Conservation (phyloP, 352 stramenopile genomes). For the Phytopythium sindhum region DNA sequence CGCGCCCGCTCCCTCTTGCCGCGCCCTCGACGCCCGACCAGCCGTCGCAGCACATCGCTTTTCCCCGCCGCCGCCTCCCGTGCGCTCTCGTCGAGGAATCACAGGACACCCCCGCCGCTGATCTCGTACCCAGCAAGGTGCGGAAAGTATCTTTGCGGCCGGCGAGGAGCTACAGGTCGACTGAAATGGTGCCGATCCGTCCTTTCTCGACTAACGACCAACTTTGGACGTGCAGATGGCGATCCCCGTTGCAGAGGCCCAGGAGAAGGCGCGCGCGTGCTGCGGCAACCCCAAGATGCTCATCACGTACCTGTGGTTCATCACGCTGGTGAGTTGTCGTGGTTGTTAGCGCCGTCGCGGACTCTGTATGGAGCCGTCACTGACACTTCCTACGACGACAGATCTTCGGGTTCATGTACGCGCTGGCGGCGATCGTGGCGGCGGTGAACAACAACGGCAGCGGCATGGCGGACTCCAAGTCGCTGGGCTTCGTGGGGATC, state of each 20-base stretch:
- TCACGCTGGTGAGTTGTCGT: conserved; percentile 59
- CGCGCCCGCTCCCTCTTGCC: too few species aligned
- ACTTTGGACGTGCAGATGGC: conserved; percentile 32
- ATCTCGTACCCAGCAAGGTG: neutral
- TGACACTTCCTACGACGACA: too few species aligned
- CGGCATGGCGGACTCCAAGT: conserved; percentile 68
- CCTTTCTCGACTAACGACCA: neutral
- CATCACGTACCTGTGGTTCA: conserved; percentile 86
- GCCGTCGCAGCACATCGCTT: conserved; percentile 2
- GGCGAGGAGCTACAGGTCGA: neutral
- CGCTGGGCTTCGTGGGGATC: conserved; percentile 75
- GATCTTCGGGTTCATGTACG: conserved; percentile 85
- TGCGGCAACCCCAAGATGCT: conserved; percentile 78
- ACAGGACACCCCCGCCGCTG: neutral
- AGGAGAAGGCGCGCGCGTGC: conserved; percentile 64
- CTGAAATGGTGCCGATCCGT: neutral
- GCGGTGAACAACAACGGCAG: conserved; percentile 74
- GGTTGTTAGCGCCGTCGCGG: conserved; percentile 23
- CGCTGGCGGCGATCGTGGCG: conserved; percentile 78
- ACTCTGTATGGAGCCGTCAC: conserved; percentile 12
- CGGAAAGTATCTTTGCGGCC: neutral
- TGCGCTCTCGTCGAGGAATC: neutral
- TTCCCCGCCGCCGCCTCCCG: neutral
- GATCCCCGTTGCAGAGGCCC: conserved; percentile 46
- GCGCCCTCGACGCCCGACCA: neutral